A percentile compares a stretch with the other conserved stretches of the same genome.
These are phyloP conservation scores for Microbotryomycetes sp. DNA, from an alignment of 1,284 basidiomycete genomes.

Conservation along the genomic window DNA sequence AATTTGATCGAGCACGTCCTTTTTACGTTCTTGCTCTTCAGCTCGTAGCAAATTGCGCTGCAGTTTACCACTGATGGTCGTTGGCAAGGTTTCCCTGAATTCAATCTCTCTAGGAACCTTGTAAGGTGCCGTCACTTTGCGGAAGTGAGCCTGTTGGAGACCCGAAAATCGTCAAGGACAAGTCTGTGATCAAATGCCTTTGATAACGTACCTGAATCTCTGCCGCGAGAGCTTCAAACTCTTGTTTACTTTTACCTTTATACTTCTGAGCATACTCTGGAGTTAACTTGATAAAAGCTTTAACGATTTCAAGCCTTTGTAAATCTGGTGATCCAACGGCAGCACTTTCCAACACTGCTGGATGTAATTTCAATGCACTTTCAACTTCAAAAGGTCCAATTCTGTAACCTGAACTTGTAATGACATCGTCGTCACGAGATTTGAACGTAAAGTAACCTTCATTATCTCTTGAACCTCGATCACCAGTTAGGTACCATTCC, in stretches of 20 bases:
- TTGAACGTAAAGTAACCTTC: conserved; percentile 32
- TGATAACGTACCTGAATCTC: conserved; percentile 21
- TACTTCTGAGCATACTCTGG: conserved; percentile 17
- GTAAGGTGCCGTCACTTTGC: conserved; percentile 26
- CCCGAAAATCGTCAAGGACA: not conserved
- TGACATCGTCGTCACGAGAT: conserved; percentile 29
- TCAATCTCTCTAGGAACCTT: conserved; percentile 25
- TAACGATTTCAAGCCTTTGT: conserved; percentile 24
- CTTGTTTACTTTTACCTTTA: not conserved
- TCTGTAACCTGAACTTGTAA: conserved; percentile 23
- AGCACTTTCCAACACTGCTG: conserved; percentile 30
- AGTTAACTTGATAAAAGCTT: conserved; percentile 25
- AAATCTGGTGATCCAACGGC: conserved; percentile 29
- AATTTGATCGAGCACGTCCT: not conserved
- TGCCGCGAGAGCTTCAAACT: conserved; percentile 6
- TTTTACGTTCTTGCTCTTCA: not conserved
- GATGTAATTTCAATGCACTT: conserved; percentile 29
- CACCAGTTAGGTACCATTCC: conserved; percentile 29
- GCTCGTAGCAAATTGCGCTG: not conserved
- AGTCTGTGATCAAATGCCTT: too few relatives aligned
- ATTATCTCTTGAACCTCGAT: conserved; percentile 18
- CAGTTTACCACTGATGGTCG: not conserved
- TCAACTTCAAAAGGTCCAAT: conserved; percentile 33
- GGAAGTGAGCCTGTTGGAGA: conserved; percentile 7
- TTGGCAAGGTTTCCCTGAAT: not conserved